Conservation (phyloP, 2,329 filamentous ascomycete genomes). For the Clonostachys solani region DNA sequence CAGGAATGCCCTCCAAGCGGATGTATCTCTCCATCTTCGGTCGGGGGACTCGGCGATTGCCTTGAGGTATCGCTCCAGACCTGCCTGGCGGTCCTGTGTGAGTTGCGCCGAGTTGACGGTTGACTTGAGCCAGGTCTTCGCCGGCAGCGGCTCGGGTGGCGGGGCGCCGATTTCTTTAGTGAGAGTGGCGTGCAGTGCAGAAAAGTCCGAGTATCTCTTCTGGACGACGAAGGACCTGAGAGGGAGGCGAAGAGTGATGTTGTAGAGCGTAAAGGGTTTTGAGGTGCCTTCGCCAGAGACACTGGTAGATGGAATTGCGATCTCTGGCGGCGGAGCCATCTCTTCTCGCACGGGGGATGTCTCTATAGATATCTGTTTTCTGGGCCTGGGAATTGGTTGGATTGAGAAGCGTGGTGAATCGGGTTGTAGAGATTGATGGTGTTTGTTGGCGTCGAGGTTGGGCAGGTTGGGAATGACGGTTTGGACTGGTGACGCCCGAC, state of each 20-base stretch:
- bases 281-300: conserved; percentile 42
- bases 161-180: conserved; percentile 53
- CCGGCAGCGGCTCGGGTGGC: conserved; percentile 64
- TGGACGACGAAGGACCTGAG: conserved; percentile 71
- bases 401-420: too few relatives aligned
- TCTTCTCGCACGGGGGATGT: too few relatives aligned
- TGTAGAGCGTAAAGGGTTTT: conserved; percentile 74
- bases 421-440: not conserved
- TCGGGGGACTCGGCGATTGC: conserved; percentile 72
- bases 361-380: too few relatives aligned
- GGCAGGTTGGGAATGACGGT: not conserved
- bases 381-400: too few relatives aligned
- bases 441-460: not conserved
- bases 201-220: conserved; percentile 82
- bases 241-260: conserved; percentile 72
- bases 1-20: conserved; percentile 69
- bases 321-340: conserved; percentile 64
- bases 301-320: conserved; percentile 64
- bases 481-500: too few relatives aligned
- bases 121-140: conserved; percentile 73
- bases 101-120: conserved; percentile 66
- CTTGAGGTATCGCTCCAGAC: conserved; percentile 67
- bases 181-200: conserved; percentile 59
- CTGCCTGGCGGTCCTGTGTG: conserved; percentile 64
- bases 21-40: conserved; percentile 69